Evolutionary conservation across 1,284 basidiomycete genomes (phyloP).

Genomic region (Baeospora myosura): DNA sequence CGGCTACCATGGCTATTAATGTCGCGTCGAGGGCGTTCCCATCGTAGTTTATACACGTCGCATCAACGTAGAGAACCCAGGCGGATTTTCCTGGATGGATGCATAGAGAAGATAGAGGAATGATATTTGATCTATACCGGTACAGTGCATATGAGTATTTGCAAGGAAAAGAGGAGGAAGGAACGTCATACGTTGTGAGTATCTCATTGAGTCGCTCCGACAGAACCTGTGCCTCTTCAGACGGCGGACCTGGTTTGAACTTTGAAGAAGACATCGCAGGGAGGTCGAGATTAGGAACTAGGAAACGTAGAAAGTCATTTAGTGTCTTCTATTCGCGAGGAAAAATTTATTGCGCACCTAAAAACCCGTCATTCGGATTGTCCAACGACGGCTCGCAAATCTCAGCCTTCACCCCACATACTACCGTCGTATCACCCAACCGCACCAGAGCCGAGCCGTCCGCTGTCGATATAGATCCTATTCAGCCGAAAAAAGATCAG

Average conservation of each 20-base stretch:
- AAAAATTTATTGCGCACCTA: conserved; percentile 48
- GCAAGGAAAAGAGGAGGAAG: conserved; percentile 4
- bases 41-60: conserved; percentile 94
- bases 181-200: conserved; percentile 52
- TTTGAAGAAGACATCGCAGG: conserved; percentile 87
- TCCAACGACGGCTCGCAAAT: conserved; percentile 83
- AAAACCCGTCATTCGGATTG: conserved; percentile 66
- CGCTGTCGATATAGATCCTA: conserved; percentile 84
- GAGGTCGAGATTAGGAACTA: conserved; percentile 74
- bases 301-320: neutral
- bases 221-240: conserved; percentile 85
- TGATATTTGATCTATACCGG: conserved; percentile 63
- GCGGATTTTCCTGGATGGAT: conserved; percentile 77
- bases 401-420: conserved; percentile 94
- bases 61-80: conserved; percentile 91
- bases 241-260: conserved; percentile 92
- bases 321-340: neutral
- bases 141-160: neutral
- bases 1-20: conserved; percentile 80
- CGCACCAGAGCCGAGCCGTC: conserved; percentile 85
- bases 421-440: conserved; percentile 84
- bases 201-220: conserved; percentile 78
- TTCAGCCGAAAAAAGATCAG: conserved; percentile 1
- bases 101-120: conserved; percentile 66
- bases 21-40: conserved; percentile 92